phyloP scores from a whole-genome alignment of 2,329 filamentous ascomycete genomes.

The Aureobasidium sp. region DNA sequence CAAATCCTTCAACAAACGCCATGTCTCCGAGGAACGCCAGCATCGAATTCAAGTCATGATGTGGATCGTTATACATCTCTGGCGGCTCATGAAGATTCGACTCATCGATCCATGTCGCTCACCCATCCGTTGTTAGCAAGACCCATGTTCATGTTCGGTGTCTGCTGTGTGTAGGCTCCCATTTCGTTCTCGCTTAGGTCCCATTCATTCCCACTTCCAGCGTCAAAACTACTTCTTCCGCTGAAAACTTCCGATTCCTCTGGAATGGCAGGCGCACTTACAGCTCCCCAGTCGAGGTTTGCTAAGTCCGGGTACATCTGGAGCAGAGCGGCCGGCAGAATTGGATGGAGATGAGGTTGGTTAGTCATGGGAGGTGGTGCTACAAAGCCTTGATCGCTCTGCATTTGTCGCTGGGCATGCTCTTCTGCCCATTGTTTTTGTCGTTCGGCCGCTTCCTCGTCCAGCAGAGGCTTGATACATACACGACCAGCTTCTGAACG shows the following conservation, averaged over 20 bases:
- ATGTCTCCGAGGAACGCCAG: constrained; percentile 8
- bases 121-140: constrained; percentile 3
- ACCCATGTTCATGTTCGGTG: constrained; percentile 4
- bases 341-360: constrained; percentile 34
- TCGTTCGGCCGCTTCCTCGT: constrained; percentile 81
- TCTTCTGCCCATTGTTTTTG: constrained; percentile 61
- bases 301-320: constrained; percentile 92
- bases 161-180: neutral
- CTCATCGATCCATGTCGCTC: neutral
- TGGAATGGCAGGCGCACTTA: constrained; percentile 30
- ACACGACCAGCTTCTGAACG: constrained; percentile 89
- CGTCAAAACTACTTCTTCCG: constrained; percentile 70
- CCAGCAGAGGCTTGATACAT: constrained; percentile 93
- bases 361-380: constrained; percentile 23
- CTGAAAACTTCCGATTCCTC: constrained; percentile 64
- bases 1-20: constrained; percentile 9
- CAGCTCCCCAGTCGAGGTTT: constrained; percentile 66
- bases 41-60: constrained; percentile 1
- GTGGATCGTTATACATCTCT: neutral
- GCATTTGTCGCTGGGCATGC: constrained; percentile 53
- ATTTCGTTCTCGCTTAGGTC: constrained; percentile 49
- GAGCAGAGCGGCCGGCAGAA: constrained; percentile 78
- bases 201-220: constrained; percentile 58
- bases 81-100: neutral
- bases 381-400: constrained; percentile 34